These are phyloP conservation scores for Camellia granthamiana DNA, from an alignment of 148 eudicot species.

Conservation along the genomic window DNA sequence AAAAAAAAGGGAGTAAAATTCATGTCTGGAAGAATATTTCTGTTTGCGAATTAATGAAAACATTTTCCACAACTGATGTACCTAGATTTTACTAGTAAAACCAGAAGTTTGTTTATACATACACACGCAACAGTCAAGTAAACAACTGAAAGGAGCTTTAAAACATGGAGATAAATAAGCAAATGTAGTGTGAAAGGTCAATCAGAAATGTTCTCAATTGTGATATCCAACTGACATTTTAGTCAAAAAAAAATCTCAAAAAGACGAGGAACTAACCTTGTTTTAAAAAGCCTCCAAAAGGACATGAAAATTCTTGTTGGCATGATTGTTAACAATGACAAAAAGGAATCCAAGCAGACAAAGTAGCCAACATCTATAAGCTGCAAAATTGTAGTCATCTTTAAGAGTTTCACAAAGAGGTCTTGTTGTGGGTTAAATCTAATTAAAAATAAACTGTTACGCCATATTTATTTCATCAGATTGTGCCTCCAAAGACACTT, in stretches of 20 bases:
- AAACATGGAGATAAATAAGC: background rate
- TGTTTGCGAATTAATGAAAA: background rate
- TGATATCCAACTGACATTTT: background rate
- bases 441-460: background rate
- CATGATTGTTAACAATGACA: constrained; percentile 90
- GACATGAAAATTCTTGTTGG: constrained; percentile 60
- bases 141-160: background rate
- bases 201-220: background rate
- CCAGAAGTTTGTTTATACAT: background rate
- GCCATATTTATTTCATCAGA: background rate
- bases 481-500: constrained; percentile 5
- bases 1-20: background rate
- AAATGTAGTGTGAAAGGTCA: background rate
- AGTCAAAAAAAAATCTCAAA: background rate
- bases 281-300: constrained; percentile 50
- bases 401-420: background rate
- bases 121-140: background rate
- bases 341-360: constrained; percentile 89
- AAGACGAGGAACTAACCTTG: constrained; percentile 52
- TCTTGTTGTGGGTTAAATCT: background rate
- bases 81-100: background rate
- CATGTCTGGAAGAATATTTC: background rate
- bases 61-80: background rate
- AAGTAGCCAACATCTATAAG: constrained; percentile 87
- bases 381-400: constrained; percentile 46